phyloP scores from a whole-genome alignment of 306 rosid genomes.

The Begonia peltatifolia region DNA sequence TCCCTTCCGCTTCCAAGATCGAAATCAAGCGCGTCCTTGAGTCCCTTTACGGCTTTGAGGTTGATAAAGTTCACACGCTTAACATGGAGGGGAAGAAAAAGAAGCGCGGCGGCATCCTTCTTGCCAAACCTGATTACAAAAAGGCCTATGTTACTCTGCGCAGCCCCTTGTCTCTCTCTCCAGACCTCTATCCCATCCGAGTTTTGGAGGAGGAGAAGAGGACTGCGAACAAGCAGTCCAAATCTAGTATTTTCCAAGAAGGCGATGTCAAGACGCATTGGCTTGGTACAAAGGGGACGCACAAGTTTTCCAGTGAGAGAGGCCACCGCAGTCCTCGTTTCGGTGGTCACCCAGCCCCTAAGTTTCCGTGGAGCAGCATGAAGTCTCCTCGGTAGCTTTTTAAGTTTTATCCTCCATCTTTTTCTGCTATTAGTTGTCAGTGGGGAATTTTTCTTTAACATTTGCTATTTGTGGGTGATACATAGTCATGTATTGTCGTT shows the following conservation, averaged over 20 bases:
- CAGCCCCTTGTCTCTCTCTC: conserved; percentile 39
- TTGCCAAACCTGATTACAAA: conserved; percentile 71
- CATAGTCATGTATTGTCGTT: too few relatives aligned
- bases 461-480: too few relatives aligned
- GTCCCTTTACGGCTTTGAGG: conserved; percentile 45
- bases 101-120: conserved; percentile 36
- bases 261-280: conserved; percentile 47
- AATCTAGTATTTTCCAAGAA: conserved; percentile 37
- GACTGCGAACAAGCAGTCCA: conserved; percentile 30
- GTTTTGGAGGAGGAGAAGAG: conserved; percentile 27
- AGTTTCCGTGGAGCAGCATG: conserved; percentile 79
- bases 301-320: conserved; percentile 12
- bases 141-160: conserved; percentile 75
- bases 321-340: conserved; percentile 10
- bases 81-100: conserved; percentile 82
- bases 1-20: conserved; percentile 71
- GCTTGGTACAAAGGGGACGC: conserved; percentile 35
- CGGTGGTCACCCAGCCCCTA: conserved; percentile 13
- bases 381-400: conserved; percentile 33
- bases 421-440: neutral
- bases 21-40: conserved; percentile 50
- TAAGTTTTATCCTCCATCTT: neutral
- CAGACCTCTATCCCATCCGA: conserved; percentile 32
- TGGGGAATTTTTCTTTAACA: too few relatives aligned
- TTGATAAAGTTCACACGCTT: conserved; percentile 63